Percentiles rank a stretch among this genome's conserved stretches.
Evolutionary conservation across 192 early-diverging fungal species (phyloP).

Genomic region (Coemansia sp.): DNA sequence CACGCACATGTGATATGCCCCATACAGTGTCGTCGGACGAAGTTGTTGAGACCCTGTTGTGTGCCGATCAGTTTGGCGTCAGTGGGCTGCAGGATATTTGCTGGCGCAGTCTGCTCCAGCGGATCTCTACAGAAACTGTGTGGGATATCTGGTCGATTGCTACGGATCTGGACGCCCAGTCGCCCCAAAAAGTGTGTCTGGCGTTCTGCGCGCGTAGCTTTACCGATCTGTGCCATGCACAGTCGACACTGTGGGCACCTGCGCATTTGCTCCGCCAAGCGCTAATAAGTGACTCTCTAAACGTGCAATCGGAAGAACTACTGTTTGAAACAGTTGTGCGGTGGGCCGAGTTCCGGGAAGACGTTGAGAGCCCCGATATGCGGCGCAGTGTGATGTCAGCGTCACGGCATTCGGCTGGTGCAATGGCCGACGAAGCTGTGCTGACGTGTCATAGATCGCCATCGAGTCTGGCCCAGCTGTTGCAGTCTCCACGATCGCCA

Average conservation of each 20-base stretch:
- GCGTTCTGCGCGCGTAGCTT: constrained; percentile 42
- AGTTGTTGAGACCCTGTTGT: constrained; percentile 44
- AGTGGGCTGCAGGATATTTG: constrained; percentile 35
- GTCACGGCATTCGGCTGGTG: not conserved
- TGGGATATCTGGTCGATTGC: constrained; percentile 54
- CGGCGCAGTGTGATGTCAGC: not conserved
- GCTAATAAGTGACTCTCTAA: constrained; percentile 40
- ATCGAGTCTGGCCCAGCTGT: constrained; percentile 32
- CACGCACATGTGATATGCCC: constrained; percentile 33
- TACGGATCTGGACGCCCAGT: constrained; percentile 25
- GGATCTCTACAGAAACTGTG: constrained; percentile 28
- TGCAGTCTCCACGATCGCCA: constrained; percentile 22
- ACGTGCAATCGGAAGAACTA: constrained; percentile 41
- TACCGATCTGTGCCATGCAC: constrained; percentile 25
- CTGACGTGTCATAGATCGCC: constrained; percentile 48
- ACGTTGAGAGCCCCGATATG: constrained; percentile 4
- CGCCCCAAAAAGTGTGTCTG: constrained; percentile 28
- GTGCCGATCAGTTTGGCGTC: constrained; percentile 48
- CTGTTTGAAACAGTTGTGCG: constrained; percentile 39
- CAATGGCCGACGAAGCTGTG: constrained; percentile 28
- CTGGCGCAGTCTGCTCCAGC: constrained; percentile 34
- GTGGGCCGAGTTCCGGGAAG: constrained; percentile 45
- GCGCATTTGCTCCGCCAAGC: constrained; percentile 36
- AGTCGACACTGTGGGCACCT: constrained; percentile 43
- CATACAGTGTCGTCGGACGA: constrained; percentile 31